phyloP scores from a whole-genome alignment of 768 basidiomycete species.

The Serendipita indica region DNA sequence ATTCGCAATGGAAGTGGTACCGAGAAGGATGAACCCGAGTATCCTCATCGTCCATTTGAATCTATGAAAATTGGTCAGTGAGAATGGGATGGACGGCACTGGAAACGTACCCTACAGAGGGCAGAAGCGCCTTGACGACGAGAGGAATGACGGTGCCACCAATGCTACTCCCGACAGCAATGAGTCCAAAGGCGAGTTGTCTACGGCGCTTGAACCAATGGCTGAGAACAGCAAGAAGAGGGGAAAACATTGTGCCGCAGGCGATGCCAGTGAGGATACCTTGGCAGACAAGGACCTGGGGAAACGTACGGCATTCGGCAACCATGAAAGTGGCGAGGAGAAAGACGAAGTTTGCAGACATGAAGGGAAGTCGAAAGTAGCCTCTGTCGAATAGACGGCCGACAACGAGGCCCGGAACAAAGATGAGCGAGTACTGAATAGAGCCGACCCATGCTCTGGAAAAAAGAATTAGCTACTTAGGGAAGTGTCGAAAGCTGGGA shows the following conservation, averaged over 20 bases:
- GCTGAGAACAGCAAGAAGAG: constrained; percentile 16
- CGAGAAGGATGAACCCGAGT: constrained; percentile 16
- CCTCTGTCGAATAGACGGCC: constrained; percentile 66
- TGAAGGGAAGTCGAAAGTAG: constrained; percentile 33
- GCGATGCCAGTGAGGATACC: constrained; percentile 48
- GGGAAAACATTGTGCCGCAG: constrained; percentile 18
- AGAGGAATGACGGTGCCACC: constrained; percentile 23
- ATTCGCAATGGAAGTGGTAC: constrained; percentile 17
- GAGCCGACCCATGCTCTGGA: constrained; percentile 69
- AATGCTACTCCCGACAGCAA: constrained; percentile 16
- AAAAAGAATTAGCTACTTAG: constrained; percentile 2
- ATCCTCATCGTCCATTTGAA: constrained; percentile 17
- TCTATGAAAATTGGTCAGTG: not conserved
- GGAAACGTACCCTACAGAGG: constrained; percentile 13
- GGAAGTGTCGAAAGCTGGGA: not conserved
- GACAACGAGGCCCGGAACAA: constrained; percentile 33
- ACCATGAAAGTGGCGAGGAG: constrained; percentile 39
- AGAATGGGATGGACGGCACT: not conserved
- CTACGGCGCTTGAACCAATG: constrained; percentile 17
- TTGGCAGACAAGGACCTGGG: constrained; percentile 68
- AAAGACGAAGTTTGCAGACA: not conserved
- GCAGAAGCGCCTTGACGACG: constrained; percentile 15
- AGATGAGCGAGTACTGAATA: constrained; percentile 18
- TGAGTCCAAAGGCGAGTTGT: constrained; percentile 12
- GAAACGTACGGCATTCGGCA: constrained; percentile 55